phyloP scores from a whole-genome alignment of 495 filamentous ascomycete genomes.

The Xylaria palmicola region DNA sequence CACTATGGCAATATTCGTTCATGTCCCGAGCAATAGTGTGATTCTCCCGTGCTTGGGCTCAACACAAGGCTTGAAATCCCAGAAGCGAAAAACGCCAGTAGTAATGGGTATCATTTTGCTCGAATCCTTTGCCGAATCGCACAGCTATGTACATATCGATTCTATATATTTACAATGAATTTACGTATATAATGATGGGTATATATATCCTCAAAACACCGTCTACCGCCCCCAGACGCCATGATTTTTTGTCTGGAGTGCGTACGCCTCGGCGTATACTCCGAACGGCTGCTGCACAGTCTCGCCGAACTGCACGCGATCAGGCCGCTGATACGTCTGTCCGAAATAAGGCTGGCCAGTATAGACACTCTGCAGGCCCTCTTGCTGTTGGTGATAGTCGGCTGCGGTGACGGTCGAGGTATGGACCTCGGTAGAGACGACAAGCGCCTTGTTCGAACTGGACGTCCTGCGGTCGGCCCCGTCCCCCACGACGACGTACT shows the following conservation, averaged over 20 bases:
- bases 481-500: not conserved
- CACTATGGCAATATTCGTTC: too few species aligned
- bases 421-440: conserved; percentile 7
- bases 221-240: conserved; percentile 1
- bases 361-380: not conserved
- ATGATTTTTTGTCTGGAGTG: not conserved
- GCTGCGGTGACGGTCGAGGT: not conserved
- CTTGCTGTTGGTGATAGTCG: not conserved
- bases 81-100: not conserved
- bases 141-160: not conserved
- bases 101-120: not conserved
- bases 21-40: too few species aligned
- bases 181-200: not conserved
- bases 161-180: not conserved
- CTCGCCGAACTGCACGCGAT: not conserved
- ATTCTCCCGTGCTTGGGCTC: too few species aligned
- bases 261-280: conserved; percentile 7
- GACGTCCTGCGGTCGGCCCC: not conserved
- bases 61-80: too few species aligned
- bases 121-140: not conserved
- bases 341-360: not conserved
- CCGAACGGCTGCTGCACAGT: not conserved
- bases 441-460: not conserved
- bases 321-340: not conserved
- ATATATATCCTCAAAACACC: not conserved